A percentile compares a stretch with the other conserved stretches of the same genome.
Conservation (phyloP, 2,329 filamentous ascomycete genomes). For the Paecilomyces niveus region DNA sequence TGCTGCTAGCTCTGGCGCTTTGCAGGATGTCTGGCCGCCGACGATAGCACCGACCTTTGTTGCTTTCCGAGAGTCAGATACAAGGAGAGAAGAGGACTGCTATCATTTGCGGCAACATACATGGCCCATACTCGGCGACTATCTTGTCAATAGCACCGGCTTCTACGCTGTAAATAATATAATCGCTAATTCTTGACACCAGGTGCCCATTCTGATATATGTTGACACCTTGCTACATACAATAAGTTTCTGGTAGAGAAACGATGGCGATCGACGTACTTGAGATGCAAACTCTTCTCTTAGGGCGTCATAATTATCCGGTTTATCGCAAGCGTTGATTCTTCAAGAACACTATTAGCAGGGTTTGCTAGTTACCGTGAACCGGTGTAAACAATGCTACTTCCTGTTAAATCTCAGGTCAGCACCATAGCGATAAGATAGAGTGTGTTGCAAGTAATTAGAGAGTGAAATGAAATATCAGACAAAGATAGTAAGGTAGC, state of each 20-base stretch:
- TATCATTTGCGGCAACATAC: slow-evolving; percentile 50
- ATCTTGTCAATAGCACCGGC: slow-evolving; percentile 82
- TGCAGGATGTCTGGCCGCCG: slow-evolving; percentile 96
- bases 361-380: slow-evolving; percentile 12
- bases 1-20: slow-evolving; percentile 88
- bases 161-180: slow-evolving; percentile 98
- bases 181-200: slow-evolving; percentile 94
- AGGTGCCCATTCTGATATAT: slow-evolving; percentile 92
- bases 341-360: slow-evolving; percentile 44
- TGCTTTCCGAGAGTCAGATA: slow-evolving; percentile 48
- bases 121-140: slow-evolving; percentile 83
- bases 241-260: slow-evolving; percentile 28
- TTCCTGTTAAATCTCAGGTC: slow-evolving; percentile 13
- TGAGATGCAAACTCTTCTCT: slow-evolving; percentile 73
- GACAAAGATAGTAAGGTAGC: slow-evolving; percentile 94
- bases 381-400: slow-evolving; percentile 2
- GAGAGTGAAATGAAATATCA: slow-evolving; percentile 48
- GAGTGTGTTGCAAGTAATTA: slow-evolving; percentile 7
- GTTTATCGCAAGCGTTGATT: slow-evolving; percentile 88
- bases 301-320: slow-evolving; percentile 78
- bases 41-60: slow-evolving; percentile 94
- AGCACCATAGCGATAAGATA: slow-evolving; percentile 11
- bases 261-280: slow-evolving; percentile 57
- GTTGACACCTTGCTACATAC: slow-evolving; percentile 69
- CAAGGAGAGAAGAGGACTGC: slow-evolving; percentile 4